These are phyloP conservation scores for Centella asiatica DNA, from an alignment of 129 eudicot genomes.

Conservation along the genomic window DNA sequence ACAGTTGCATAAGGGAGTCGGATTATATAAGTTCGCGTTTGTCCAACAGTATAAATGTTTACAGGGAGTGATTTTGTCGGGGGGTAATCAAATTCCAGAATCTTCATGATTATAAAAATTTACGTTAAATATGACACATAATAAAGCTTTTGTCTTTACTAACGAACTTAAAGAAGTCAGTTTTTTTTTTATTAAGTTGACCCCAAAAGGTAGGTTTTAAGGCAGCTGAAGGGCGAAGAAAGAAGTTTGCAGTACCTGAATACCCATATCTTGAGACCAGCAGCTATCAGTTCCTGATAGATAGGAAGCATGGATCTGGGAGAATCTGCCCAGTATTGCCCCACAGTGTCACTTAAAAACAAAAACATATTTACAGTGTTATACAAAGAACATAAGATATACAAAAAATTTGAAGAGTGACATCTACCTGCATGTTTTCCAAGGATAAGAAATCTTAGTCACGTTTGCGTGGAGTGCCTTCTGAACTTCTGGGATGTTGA, in stretches of 20 bases:
- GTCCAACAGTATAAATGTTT: background rate
- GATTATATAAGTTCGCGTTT: background rate
- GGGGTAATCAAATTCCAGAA: no score
- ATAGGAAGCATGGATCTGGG: conserved; percentile 91
- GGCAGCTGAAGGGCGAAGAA: no score
- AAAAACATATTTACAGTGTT: conserved; percentile 1
- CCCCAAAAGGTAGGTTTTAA: background rate
- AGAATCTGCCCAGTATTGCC: conserved; percentile 77
- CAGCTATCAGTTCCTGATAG: conserved; percentile 75
- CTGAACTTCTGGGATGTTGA: conserved; percentile 87
- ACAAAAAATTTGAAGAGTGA: background rate
- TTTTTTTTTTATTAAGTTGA: background rate
- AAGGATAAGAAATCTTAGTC: conserved; percentile 60
- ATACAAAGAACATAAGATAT: background rate
- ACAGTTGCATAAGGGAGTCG: no score
- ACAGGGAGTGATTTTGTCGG: no score
- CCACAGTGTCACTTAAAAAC: conserved; percentile 69
- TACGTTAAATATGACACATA: background rate
- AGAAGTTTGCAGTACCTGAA: no score
- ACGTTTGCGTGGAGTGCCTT: conserved; percentile 77
- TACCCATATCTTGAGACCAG: conserved; percentile 86
- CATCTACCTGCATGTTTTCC: conserved; percentile 85
- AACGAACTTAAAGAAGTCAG: background rate
- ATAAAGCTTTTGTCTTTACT: no score
- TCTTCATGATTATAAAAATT: no score